Evolutionary conservation across 140 eudicot genomes (phyloP).

Genomic region (Flaveria floridana): DNA sequence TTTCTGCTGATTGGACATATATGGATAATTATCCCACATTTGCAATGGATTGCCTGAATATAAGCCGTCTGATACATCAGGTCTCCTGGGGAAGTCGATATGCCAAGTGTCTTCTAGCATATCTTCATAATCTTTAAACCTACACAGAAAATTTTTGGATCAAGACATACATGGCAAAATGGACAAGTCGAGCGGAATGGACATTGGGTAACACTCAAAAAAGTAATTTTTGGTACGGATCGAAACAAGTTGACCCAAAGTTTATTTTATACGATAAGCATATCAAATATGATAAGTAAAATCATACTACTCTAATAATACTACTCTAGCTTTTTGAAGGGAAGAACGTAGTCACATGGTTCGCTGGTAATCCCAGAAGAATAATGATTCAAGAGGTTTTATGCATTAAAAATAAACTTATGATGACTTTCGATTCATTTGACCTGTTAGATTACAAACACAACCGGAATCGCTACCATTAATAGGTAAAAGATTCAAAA

Average conservation of each 20-base stretch:
- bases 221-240: neutral
- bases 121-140: conserved; percentile 92
- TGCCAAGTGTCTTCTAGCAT: conserved; percentile 96
- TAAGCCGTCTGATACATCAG: conserved; percentile 65
- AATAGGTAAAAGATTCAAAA: neutral
- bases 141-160: conserved; percentile 20
- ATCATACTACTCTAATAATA: neutral
- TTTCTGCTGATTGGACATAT: conserved; percentile 57
- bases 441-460: neutral
- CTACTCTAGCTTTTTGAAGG: neutral
- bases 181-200: neutral
- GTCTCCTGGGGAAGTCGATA: conserved; percentile 63
- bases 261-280: neutral
- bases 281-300: conserved; percentile 11
- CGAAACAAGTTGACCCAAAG: neutral
- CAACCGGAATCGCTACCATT: neutral
- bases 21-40: conserved; percentile 88
- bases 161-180: neutral
- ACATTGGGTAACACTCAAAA: neutral
- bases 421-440: neutral
- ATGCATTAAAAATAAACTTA: neutral
- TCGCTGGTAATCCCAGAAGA: no score
- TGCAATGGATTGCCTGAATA: conserved; percentile 64
- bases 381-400: neutral
- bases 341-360: neutral